Percentiles rank a stretch among this genome's conserved stretches.
These are phyloP conservation scores for Amanita jacksonii DNA, from an alignment of 768 basidiomycete species.

Conservation along the genomic window DNA sequence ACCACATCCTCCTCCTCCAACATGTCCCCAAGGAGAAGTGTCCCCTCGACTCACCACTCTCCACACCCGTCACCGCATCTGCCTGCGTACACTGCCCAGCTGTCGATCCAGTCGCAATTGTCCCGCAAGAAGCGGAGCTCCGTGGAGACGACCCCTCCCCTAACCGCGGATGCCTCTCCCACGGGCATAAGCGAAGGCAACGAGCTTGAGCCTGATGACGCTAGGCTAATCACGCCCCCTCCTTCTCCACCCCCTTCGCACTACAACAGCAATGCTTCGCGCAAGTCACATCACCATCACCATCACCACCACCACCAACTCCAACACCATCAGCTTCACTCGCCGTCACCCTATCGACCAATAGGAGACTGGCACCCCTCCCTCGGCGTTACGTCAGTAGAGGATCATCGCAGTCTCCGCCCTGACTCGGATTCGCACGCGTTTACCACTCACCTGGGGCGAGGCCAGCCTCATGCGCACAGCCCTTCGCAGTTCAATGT, in stretches of 20 bases:
- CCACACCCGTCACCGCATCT: no score
- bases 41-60: not conserved
- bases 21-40: conserved; percentile 1
- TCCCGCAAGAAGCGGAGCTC: not conserved
- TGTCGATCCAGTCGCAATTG: not conserved
- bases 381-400: not conserved
- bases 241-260: not conserved
- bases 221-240: conserved; percentile 7
- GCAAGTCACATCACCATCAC: conserved; percentile 1
- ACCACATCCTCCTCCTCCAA: not conserved
- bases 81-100: no score
- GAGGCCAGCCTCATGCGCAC: not conserved
- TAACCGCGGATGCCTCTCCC: conserved; percentile 6
- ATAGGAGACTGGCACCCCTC: conserved; percentile 6
- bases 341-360: conserved; percentile 2
- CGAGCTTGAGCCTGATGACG: conserved; percentile 7
- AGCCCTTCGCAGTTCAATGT: conserved; percentile 15
- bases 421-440: not conserved
- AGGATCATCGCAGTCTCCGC: not conserved
- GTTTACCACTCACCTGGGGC: not conserved
- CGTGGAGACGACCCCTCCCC: conserved; percentile 5
- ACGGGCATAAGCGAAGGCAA: conserved; percentile 2
- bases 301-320: no score
- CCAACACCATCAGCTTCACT: conserved; percentile 1
- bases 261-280: not conserved